phyloP scores from a whole-genome alignment of 805 yeast species.

The Candida sakaeoensis region DNA sequence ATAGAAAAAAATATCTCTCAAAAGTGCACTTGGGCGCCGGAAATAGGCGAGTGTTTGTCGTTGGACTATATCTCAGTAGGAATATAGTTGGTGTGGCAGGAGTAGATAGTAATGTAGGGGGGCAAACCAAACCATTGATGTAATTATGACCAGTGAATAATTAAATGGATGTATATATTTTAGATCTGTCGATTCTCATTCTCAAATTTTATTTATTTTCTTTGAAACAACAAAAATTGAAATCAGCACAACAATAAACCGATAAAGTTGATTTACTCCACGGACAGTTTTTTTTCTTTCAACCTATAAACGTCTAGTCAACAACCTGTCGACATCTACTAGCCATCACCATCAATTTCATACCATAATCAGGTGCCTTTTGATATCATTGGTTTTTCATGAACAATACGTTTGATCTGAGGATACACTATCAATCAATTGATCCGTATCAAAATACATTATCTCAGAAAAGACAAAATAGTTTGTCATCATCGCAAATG shows the following conservation, averaged over 20 bases:
- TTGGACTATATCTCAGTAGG: too few relatives aligned
- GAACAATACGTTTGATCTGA: slow-evolving; percentile 11
- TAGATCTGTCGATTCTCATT: slow-evolving; percentile 3
- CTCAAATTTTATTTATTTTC: too few relatives aligned
- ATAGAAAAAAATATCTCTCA: too few relatives aligned
- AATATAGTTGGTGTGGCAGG: too few relatives aligned
- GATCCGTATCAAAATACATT: slow-evolving; percentile 6
- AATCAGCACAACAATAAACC: slow-evolving; percentile 4
- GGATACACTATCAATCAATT: slow-evolving; percentile 7
- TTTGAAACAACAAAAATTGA: slow-evolving; percentile 6
- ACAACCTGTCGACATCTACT: not conserved
- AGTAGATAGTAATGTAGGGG: too few relatives aligned
- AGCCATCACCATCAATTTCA: not conserved
- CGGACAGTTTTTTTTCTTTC: not conserved
- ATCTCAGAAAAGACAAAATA: slow-evolving; percentile 39
- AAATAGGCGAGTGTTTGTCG: too few relatives aligned
- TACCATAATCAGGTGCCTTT: not conserved
- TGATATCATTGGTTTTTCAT: not conserved
- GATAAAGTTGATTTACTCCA: not conserved
- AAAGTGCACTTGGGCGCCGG: too few relatives aligned
- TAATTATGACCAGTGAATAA: too few relatives aligned
- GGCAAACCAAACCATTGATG: too few relatives aligned
- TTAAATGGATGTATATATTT: not conserved
- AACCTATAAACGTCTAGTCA: not conserved
- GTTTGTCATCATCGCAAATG: slow-evolving; percentile 29